These are phyloP conservation scores for Ormosia semicastrata DNA, from an alignment of 306 rosid species.

Conservation along the genomic window DNA sequence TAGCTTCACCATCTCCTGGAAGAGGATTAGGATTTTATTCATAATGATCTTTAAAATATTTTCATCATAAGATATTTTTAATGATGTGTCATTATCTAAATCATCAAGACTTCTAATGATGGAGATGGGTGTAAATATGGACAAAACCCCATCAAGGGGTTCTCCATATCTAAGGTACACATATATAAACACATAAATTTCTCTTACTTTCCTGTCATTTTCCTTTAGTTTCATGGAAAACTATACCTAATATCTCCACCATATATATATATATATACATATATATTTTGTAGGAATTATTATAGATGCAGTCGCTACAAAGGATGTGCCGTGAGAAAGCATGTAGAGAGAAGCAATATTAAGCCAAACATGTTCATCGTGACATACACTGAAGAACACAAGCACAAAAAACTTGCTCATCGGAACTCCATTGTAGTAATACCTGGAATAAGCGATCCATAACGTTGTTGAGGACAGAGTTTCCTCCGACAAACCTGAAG, in stretches of 20 bases:
- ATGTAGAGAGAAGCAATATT: conserved; percentile 62
- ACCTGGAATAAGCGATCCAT: conserved; percentile 38
- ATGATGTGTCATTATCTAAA: too few species aligned
- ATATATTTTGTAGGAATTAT: conserved; percentile 51
- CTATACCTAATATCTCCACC: background rate
- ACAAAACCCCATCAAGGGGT: conserved; percentile 75
- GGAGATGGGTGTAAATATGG: conserved; percentile 66
- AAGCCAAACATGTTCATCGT: conserved; percentile 50
- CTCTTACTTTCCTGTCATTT: background rate
- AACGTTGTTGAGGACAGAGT: background rate
- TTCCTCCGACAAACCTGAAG: background rate
- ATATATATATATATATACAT: too few species aligned
- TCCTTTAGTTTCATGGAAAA: conserved; percentile 7
- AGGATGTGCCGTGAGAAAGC: conserved; percentile 73
- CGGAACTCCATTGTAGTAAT: conserved; percentile 68
- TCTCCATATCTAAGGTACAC: conserved; percentile 75
- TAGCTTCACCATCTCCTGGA: too few species aligned
- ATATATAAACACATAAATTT: background rate
- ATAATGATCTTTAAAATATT: too few species aligned
- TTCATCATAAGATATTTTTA: too few species aligned
- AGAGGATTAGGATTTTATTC: too few species aligned
- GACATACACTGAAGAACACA: conserved; percentile 75
- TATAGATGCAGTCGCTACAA: conserved; percentile 79
- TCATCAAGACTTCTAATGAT: too few species aligned
- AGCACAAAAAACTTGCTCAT: conserved; percentile 70